Percentiles rank a stretch among this genome's conserved stretches.
phyloP scores from a whole-genome alignment of 371 early-diverging fungal genomes.

The Syncephalastrum contaminatum region DNA sequence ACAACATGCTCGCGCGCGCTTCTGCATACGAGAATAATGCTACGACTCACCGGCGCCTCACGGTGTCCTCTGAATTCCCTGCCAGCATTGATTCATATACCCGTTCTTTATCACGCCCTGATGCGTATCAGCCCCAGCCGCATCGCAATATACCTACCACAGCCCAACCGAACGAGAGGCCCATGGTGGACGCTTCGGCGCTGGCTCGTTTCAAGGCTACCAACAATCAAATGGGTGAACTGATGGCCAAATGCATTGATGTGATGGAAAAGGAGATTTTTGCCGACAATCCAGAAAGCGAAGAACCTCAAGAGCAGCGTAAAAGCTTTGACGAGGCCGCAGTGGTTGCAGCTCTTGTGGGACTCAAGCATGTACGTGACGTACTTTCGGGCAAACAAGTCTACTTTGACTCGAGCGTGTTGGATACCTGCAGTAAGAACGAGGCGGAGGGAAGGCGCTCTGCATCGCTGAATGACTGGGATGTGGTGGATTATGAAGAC shows the following conservation, averaged over 20 bases:
- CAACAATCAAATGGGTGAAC: conserved; percentile 50
- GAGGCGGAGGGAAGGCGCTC: conserved; percentile 1
- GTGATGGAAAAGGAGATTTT: conserved; percentile 54
- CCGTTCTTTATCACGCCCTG: too few relatives aligned
- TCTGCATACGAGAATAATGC: neutral
- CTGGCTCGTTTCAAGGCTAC: conserved; percentile 20
- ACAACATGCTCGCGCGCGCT: conserved; percentile 29
- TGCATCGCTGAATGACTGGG: conserved; percentile 5
- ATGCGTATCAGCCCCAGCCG: too few relatives aligned
- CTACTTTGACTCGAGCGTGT: conserved; percentile 48
- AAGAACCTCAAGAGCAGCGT: conserved; percentile 5
- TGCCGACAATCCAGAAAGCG: neutral
- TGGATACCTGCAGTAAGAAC: conserved; percentile 21
- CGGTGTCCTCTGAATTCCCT: conserved; percentile 40
- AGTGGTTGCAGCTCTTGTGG: conserved; percentile 46
- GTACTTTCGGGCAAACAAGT: conserved; percentile 50
- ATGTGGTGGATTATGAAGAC: conserved; percentile 6
- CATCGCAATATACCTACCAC: too few relatives aligned
- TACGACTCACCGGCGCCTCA: conserved; percentile 16
- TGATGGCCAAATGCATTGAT: conserved; percentile 54
- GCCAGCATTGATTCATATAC: conserved; percentile 28
- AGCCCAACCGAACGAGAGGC: neutral
- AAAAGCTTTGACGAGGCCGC: conserved; percentile 29
- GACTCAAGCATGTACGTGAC: conserved; percentile 64
- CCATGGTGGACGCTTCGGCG: neutral